A percentile compares a stretch with the other conserved stretches of the same genome.
These are phyloP conservation scores for Brassica napus DNA, from an alignment of 345 rosid genomes.

Conservation along the genomic window Da-Ae NC_063434.1:27004501-27005000, in stretches of 20 bases:
- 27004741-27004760: too few species aligned
- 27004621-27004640: background rate
- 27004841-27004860: too few species aligned
- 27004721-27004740: too few species aligned
- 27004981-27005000: background rate
- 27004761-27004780: too few species aligned
- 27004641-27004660: background rate
- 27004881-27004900: too few species aligned
- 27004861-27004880: too few species aligned
- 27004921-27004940: too few species aligned
- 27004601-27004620: background rate
- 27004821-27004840: too few species aligned
- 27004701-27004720: conserved; percentile 1
- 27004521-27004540: background rate
- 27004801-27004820: too few species aligned
- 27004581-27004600: background rate
- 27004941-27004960: too few species aligned
- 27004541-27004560: background rate
- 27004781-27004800: too few species aligned
- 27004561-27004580: background rate
- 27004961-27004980: background rate
- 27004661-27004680: background rate
- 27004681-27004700: background rate
- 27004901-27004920: too few species aligned
- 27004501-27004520: background rate